Evolutionary conservation across 108 stramenopile species (phyloP), one percentile per base, ranked within the genome.

Genomic region (Skeletonema tropicum): DNA sequence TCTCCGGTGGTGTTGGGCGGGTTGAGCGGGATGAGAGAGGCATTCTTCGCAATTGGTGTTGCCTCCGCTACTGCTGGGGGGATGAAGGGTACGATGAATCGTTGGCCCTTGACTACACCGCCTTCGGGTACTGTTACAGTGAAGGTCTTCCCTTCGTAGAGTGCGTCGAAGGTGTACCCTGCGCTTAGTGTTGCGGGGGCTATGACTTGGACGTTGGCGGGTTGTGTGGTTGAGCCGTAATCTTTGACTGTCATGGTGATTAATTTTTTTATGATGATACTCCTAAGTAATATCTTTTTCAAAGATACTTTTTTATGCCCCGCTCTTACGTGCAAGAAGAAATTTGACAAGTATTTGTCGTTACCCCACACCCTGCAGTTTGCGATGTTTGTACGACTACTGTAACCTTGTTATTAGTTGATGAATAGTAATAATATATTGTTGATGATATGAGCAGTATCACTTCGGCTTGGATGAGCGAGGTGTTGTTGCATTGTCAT

Each of bases 101-200:
- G 66, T 60, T 88, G 84, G 3, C 85, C 87, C 19, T 61, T 58
- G 11, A 32, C 48, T 10, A 88, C 82, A 23, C 87, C 87, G 17
- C 87, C 87, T 21, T 60, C 67, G 8, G 87, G 87, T 5, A 88
- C 87, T 0, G 60, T 59, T 0, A 88, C 87, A 4, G 68, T 57
- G 48, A 88, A 85, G 36, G 76, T 83, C 31, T 65, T 21, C 25
- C 76, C 76, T 9, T 83, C 66, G 77, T 77, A 77, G 48, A 68
- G 63, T 23, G 83, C 83, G 12, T 83, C 83, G 69, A 74, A 19
- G 14, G 60, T 38, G n/a, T 35, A 21, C n/a, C 31, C 64, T 36
- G 60, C 58, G 10, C 17, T n/a, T 10, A 83, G 68, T n/a, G 83
- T 83, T 19, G 83, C 77, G 6, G 83, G 83, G 12, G 83, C 83